Evolutionary conservation across 2,329 filamentous ascomycete species (phyloP), one percentile per base, ranked within the genome.

Genomic region (Aspergillus sp.): DNA sequence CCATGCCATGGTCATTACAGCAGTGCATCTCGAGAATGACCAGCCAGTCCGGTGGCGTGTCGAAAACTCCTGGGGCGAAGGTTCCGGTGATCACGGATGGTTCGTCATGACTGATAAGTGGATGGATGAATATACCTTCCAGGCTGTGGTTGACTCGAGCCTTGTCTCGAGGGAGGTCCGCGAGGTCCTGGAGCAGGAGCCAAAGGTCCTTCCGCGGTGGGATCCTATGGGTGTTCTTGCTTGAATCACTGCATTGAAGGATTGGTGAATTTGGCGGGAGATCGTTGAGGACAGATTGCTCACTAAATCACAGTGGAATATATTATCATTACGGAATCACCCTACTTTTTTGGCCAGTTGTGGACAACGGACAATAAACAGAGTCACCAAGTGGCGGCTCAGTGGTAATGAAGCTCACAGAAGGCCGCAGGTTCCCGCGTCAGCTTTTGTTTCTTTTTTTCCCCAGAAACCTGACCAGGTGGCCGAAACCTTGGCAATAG

Each of bases 1-100:
- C 1, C 93, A 96, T 71, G 93, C 93, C 4, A 96, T 96, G 93
- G 91, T 96, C 0, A 78, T 97, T 64, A 96, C 92, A 2, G 93
- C 87, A 0, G 93, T 96, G 50, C 92, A 97, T 72, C 75, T 96
- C 3, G 89, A 91, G 30, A 78, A 86, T 62, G 88, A 86, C 1
- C 85, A 87, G 76, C 83, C 87, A 2, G 85, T 92, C 1, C 81
- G 92, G 49, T 97, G 93, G 93, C 82, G 92, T 57, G 91, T 96
- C 7, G 90, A 96, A 83, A 96, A 96, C 74, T 90, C 87, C 59
- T 96, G 92, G 92, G 91, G 90, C 13, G 83, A 86, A 46, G 79
- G 72, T 0, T 84, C 84, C 0, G 93, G 93, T 0, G 85, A 88
- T 13, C 87, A 92, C 68, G 93, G 93, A 0, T 96, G 91, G 85